Evolutionary conservation across 1,284 basidiomycete genomes (phyloP).

Genomic region (Cutaneotrichosporon arboriforme): DNA sequence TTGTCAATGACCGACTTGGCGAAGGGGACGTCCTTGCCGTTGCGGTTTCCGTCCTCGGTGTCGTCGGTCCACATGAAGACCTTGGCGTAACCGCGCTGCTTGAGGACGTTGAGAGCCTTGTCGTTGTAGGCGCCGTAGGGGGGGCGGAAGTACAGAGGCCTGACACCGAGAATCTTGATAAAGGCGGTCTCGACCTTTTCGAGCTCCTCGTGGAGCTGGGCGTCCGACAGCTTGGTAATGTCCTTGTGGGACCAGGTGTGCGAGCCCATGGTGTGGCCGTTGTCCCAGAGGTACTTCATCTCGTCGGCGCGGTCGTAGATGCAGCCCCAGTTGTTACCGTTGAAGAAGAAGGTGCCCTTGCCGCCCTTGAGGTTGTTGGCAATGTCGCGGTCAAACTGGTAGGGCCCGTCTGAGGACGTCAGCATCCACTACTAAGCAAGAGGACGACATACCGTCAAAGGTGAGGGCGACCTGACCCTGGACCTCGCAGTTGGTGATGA

Average conservation of each 20-base stretch:
- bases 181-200: slow-evolving; percentile 53
- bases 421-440: background rate
- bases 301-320: slow-evolving; percentile 49
- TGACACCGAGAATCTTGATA: slow-evolving; percentile 52
- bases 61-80: slow-evolving; percentile 46
- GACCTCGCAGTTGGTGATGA: slow-evolving; percentile 37
- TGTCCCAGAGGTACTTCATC: slow-evolving; percentile 7
- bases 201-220: slow-evolving; percentile 47
- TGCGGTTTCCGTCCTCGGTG: slow-evolving; percentile 30
- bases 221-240: slow-evolving; percentile 49
- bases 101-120: slow-evolving; percentile 51
- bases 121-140: slow-evolving; percentile 56
- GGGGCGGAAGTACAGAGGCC: slow-evolving; percentile 51
- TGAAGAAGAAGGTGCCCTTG: slow-evolving; percentile 59
- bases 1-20: slow-evolving; percentile 28
- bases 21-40: slow-evolving; percentile 28
- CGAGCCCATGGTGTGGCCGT: slow-evolving; percentile 54
- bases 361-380: slow-evolving; percentile 49
- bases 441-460: slow-evolving; percentile 49
- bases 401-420: slow-evolving; percentile 51
- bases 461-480: slow-evolving; percentile 50
- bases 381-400: slow-evolving; percentile 50
- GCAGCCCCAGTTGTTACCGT: slow-evolving; percentile 49
- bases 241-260: slow-evolving; percentile 58
- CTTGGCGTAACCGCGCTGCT: slow-evolving; percentile 48